Evolutionary conservation across 192 early-diverging fungal genomes (phyloP).

Genomic region (Podila minutissima): DNA sequence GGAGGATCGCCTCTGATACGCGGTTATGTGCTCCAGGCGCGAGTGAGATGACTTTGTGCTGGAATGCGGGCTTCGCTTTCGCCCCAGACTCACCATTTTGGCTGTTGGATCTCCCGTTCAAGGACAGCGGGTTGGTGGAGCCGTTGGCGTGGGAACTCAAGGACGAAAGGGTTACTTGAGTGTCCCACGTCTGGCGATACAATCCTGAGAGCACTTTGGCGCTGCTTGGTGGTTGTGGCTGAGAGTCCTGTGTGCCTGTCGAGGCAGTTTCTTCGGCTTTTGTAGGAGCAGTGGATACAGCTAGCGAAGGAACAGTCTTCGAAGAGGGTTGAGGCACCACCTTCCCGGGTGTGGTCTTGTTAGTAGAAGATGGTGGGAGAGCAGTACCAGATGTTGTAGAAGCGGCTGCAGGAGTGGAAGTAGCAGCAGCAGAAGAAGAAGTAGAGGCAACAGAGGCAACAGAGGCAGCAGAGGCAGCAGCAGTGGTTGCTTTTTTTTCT

Average conservation of each 20-base stretch:
- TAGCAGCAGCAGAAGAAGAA: background rate
- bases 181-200: conserved; percentile 3
- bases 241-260: background rate
- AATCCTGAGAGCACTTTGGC: conserved; percentile 21
- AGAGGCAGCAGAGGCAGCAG: background rate
- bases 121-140: background rate
- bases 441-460: background rate
- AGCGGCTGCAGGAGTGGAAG: background rate
- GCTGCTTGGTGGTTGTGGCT: conserved; percentile 2
- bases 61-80: conserved; percentile 2
- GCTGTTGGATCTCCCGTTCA: background rate
- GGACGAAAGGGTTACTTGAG: conserved; percentile 5
- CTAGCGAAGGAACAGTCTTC: conserved; percentile 8
- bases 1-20: conserved; percentile 31
- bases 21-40: conserved; percentile 34
- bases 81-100: background rate
- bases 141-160: background rate
- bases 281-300: background rate
- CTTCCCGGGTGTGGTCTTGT: background rate
- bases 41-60: conserved; percentile 32
- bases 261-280: background rate
- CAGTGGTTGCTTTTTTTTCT: background rate
- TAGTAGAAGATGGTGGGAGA: conserved; percentile 8
- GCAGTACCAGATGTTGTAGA: background rate
- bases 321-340: background rate